A percentile compares a stretch with the other conserved stretches of the same genome.
Evolutionary conservation across 495 filamentous ascomycete species (phyloP).

Genomic region (Chlorociboria aeruginascens): DNA sequence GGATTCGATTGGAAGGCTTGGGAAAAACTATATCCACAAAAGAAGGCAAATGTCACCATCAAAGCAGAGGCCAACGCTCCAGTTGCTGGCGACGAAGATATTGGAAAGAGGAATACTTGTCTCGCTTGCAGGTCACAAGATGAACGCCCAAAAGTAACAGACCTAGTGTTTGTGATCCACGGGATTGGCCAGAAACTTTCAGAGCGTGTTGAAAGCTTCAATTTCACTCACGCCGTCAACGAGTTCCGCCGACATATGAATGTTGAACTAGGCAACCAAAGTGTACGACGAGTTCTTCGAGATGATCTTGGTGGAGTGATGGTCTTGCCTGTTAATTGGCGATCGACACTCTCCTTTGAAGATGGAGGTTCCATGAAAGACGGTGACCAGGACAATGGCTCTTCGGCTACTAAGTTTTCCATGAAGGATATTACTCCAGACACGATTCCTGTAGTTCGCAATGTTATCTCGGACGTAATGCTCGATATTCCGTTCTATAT

Average conservation of each 20-base stretch:
- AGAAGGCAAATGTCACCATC: constrained; percentile 33
- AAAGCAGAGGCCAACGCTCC: constrained; percentile 37
- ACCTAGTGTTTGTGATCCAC: constrained; percentile 82
- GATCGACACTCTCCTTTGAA: constrained; percentile 73
- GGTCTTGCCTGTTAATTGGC: constrained; percentile 67
- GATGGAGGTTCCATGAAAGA: constrained; percentile 46
- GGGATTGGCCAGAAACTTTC: constrained; percentile 97
- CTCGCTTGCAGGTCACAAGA: constrained; percentile 41
- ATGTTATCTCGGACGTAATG: constrained; percentile 92
- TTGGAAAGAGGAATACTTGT: constrained; percentile 20
- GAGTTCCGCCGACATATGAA: constrained; percentile 78
- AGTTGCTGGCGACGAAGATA: constrained; percentile 18
- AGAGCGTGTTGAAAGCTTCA: constrained; percentile 87
- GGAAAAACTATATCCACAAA: constrained; percentile 60
- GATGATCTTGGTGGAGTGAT: constrained; percentile 47
- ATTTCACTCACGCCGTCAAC: constrained; percentile 94
- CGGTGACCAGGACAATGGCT: constrained; percentile 36
- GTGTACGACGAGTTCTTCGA: constrained; percentile 62
- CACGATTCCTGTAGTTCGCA: constrained; percentile 80
- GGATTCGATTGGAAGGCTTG: constrained; percentile 72
- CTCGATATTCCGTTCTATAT: constrained; percentile 95
- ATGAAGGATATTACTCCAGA: constrained; percentile 84
- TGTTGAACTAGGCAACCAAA: constrained; percentile 62
- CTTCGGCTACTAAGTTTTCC: constrained; percentile 39
- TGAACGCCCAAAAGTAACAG: constrained; percentile 63